Evolutionary conservation across 2,329 filamentous ascomycete species (phyloP).

Genomic region (Trichoderma gracile): DNA sequence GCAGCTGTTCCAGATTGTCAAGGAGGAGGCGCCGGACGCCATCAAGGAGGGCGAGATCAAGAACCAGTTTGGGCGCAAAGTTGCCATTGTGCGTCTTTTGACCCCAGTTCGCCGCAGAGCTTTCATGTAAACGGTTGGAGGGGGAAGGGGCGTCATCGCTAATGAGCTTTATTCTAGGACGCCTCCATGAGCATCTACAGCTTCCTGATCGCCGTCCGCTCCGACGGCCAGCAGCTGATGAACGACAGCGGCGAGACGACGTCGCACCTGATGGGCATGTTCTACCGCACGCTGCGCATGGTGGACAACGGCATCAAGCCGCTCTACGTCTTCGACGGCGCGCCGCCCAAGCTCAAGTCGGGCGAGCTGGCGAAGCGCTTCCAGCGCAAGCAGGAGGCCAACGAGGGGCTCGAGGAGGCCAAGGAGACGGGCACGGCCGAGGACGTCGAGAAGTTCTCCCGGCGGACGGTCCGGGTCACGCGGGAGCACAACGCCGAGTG

Average conservation of each 20-base stretch:
- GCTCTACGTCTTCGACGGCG: constrained; percentile 95
- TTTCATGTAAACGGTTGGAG: too few species aligned
- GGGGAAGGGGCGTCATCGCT: neutral
- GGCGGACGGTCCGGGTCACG: constrained; percentile 91
- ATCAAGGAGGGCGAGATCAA: constrained; percentile 98
- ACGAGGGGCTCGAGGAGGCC: constrained; percentile 86
- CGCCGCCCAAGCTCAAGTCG: constrained; percentile 94
- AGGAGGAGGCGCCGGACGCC: constrained; percentile 91
- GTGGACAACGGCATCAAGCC: constrained; percentile 99
- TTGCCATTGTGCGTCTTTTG: constrained; percentile 75
- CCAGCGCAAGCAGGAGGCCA: constrained; percentile 90
- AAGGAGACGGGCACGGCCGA: constrained; percentile 96
- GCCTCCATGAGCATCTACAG: constrained; percentile 97
- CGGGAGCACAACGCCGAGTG: constrained; percentile 95
- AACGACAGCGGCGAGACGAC: constrained; percentile 95
- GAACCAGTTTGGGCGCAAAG: constrained; percentile 96
- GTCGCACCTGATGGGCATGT: constrained; percentile 98
- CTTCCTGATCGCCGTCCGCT: constrained; percentile 96
- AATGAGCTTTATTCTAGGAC: constrained; percentile 35
- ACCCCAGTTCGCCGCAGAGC: neutral
- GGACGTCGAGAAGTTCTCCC: constrained; percentile 97
- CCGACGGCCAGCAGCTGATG: constrained; percentile 93
- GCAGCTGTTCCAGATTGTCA: constrained; percentile 78
- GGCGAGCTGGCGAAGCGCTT: constrained; percentile 96
- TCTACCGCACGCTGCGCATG: constrained; percentile 97